A percentile compares a stretch with the other conserved stretches of the same genome.
Evolutionary conservation across 176 grass and related monocot genomes (phyloP).

Genomic region (Guadua angustifolia): DNA sequence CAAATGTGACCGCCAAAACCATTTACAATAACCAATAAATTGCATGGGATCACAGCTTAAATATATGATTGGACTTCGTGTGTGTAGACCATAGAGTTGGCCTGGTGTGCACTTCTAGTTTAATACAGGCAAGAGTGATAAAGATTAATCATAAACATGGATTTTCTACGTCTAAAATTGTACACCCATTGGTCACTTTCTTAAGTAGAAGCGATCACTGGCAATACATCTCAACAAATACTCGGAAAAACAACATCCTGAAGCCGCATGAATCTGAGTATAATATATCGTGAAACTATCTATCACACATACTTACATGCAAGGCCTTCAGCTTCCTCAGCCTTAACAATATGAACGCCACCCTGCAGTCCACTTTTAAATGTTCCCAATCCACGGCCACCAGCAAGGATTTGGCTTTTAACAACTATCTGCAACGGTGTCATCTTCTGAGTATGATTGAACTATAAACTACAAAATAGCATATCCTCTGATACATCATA

Average conservation of each 20-base stretch:
- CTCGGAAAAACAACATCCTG: conserved; percentile 10
- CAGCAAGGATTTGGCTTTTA: conserved; percentile 99
- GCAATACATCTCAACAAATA: conserved; percentile 21
- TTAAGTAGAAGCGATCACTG: neutral
- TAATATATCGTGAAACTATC: conserved; percentile 27
- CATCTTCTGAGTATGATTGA: conserved; percentile 10
- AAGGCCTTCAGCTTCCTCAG: conserved; percentile 75
- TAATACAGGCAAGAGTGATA: neutral
- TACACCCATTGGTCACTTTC: neutral
- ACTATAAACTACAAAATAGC: conserved; percentile 21
- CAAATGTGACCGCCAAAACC: neutral
- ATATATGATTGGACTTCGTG: neutral
- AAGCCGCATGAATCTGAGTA: conserved; percentile 21
- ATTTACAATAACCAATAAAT: conserved; percentile 17
- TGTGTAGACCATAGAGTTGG: neutral
- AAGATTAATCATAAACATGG: neutral
- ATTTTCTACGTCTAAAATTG: neutral
- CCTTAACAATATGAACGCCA: conserved; percentile 98
- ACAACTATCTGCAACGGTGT: conserved; percentile 74
- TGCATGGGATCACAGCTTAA: neutral
- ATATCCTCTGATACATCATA: conserved; percentile 21
- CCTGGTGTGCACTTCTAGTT: neutral
- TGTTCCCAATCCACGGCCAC: conserved; percentile 91
- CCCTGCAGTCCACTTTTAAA: conserved; percentile 98
- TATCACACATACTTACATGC: conserved; percentile 52